These are phyloP conservation scores for Schizopora paradoxa DNA, from an alignment of 1,284 basidiomycete genomes.

Conservation along the genomic window DNA sequence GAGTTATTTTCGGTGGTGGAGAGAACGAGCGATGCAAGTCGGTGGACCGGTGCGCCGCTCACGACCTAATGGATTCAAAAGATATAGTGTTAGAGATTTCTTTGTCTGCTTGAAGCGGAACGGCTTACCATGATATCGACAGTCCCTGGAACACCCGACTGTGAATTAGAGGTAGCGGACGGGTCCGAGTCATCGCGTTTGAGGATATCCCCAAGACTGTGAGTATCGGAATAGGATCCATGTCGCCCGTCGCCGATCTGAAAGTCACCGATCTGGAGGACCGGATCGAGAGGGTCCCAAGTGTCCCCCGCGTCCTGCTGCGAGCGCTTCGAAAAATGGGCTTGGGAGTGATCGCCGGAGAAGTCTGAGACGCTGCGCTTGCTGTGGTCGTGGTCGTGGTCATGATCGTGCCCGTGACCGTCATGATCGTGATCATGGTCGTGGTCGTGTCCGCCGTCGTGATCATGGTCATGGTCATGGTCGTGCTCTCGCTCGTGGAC, in stretches of 20 bases:
- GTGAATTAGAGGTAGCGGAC: not conserved
- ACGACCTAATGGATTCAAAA: constrained; percentile 10
- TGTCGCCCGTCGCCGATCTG: constrained; percentile 10
- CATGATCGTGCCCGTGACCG: constrained; percentile 13
- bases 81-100: constrained; percentile 7
- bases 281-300: constrained; percentile 14
- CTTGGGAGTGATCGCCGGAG: constrained; percentile 7
- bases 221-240: constrained; percentile 8
- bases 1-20: constrained; percentile 23
- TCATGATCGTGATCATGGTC: not conserved
- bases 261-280: constrained; percentile 8
- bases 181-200: not conserved
- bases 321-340: not conserved
- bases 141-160: constrained; percentile 37
- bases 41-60: constrained; percentile 27
- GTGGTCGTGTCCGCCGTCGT: constrained; percentile 13
- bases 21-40: constrained; percentile 45
- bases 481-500: not conserved
- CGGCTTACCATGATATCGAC: constrained; percentile 44
- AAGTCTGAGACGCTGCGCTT: constrained; percentile 9
- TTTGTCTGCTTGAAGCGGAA: not conserved
- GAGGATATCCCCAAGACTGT: constrained; percentile 5
- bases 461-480: constrained; percentile 6
- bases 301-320: constrained; percentile 1
- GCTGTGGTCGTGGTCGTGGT: constrained; percentile 17